Evolutionary conservation across 2,329 filamentous ascomycete species (phyloP).

Genomic region (Beauveria medogensis): DNA sequence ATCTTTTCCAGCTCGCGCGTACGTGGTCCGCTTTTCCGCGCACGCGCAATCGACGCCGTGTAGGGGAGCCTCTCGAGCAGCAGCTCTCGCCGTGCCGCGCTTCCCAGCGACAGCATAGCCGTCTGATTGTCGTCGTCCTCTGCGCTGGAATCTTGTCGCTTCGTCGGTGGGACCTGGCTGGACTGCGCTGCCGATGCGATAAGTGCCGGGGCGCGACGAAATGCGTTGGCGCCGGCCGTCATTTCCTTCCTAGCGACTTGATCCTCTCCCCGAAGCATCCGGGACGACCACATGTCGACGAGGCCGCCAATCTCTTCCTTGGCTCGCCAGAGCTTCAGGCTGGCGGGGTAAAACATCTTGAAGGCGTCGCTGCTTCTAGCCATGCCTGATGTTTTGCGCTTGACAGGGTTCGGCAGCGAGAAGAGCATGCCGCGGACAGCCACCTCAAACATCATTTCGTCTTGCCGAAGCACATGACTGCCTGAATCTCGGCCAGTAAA

Average conservation of each 20-base stretch:
- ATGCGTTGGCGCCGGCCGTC: constrained; percentile 40
- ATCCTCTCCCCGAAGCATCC: constrained; percentile 48
- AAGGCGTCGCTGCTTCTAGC: constrained; percentile 52
- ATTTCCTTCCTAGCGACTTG: constrained; percentile 28
- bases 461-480: constrained; percentile 74
- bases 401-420: constrained; percentile 77
- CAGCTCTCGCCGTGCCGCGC: constrained; percentile 62
- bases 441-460: constrained; percentile 89
- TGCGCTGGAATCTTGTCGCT: background rate
- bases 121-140: constrained; percentile 18
- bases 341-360: constrained; percentile 89
- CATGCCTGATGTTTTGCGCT: constrained; percentile 45
- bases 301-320: constrained; percentile 74
- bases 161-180: background rate
- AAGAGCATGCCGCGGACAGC: constrained; percentile 82
- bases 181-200: constrained; percentile 4
- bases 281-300: constrained; percentile 60
- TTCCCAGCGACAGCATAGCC: constrained; percentile 52
- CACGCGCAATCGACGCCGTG: constrained; percentile 57
- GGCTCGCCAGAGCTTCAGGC: constrained; percentile 72
- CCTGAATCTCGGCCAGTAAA: constrained; percentile 47
- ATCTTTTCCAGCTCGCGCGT: constrained; percentile 58
- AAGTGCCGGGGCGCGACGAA: constrained; percentile 27
- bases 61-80: constrained; percentile 84
- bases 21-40: constrained; percentile 30